A percentile compares a stretch with the other conserved stretches of the same genome.
Evolutionary conservation across 2,329 filamentous ascomycete genomes (phyloP).

Genomic region (Epichloe uncinata): DNA sequence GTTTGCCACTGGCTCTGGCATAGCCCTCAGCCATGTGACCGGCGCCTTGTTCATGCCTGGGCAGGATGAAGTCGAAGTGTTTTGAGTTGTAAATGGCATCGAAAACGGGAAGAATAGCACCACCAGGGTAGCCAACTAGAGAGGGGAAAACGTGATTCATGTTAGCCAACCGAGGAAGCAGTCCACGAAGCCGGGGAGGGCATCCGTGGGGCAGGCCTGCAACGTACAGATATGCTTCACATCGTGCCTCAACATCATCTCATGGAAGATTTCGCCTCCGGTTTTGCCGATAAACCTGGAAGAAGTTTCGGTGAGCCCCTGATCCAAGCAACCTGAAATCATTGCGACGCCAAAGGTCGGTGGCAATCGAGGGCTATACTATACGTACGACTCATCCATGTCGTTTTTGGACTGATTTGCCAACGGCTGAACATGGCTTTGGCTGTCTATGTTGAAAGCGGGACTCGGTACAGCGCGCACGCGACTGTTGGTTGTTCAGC

Average conservation of each 20-base stretch:
- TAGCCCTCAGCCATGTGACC: slow-evolving; percentile 99
- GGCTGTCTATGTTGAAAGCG: slow-evolving; percentile 38
- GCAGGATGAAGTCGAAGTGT: slow-evolving; percentile 92
- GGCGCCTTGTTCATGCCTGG: slow-evolving; percentile 92
- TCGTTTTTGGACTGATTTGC: slow-evolving; percentile 45
- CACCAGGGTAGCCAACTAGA: slow-evolving; percentile 76
- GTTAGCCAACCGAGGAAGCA: slow-evolving; percentile 10
- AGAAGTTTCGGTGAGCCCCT: slow-evolving; percentile 1
- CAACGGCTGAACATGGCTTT: slow-evolving; percentile 56
- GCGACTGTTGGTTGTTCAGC: slow-evolving; percentile 15
- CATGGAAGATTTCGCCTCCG: slow-evolving; percentile 93
- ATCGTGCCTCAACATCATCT: slow-evolving; percentile 91
- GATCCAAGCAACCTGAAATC: background rate
- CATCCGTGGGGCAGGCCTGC: background rate
- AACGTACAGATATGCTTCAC: slow-evolving; percentile 90
- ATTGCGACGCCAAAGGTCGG: background rate
- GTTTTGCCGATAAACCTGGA: slow-evolving; percentile 80
- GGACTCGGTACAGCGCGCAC: slow-evolving; percentile 49
- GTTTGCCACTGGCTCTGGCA: slow-evolving; percentile 82
- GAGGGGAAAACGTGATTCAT: slow-evolving; percentile 5
- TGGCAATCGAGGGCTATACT: slow-evolving; percentile 20
- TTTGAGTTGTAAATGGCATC: slow-evolving; percentile 98
- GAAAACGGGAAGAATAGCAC: slow-evolving; percentile 93
- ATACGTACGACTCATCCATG: slow-evolving; percentile 74
- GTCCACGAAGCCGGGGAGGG: too few species aligned